Evolutionary conservation across 768 basidiomycete species (phyloP), one percentile per base, ranked within the genome.

Genomic region (Macrolepiota fuliginosa): DNA sequence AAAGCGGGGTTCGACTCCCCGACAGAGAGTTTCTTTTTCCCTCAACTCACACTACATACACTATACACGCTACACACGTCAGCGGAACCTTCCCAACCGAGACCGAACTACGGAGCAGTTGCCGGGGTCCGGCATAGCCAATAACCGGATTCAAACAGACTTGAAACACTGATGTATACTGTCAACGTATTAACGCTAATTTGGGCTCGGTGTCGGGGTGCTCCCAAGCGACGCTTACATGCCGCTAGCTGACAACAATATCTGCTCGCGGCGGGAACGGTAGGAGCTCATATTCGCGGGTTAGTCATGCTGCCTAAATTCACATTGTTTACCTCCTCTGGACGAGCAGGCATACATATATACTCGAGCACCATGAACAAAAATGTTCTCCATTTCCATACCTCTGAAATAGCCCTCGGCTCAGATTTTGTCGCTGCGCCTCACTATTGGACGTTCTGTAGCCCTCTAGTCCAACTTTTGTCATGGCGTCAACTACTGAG

Each of bases 1-100:
- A 62, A 62, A 65, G 64, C 64, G 62, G 64, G 61, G 64, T 62
- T 65, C 64, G 64, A 65, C 57, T 65, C 64, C 64, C 64, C 62
- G 64, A 62, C 64, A 53, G 64, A 65, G 64, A 65, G 64, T 15
- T n/a, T 11, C 4, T 4, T 25, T 29, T 39, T 42, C 6, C 25
- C 32, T 25, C 37, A 1, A 6, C 37, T 22, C 54, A 7, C 17
- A 12, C 9, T 24, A 37, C 36, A 3, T 12, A 42, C n/a, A n/a
- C n/a, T n/a, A n/a, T n/a, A n/a, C 54, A 7, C 17, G 2, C 9
- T 24, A 37, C 36, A 3, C 4, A 42, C 12, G 13, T 42, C 40
- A 42, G 13, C 40, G 40, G 29, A 32, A 32, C 3, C 29, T 32
- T 3, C 29, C 29, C 29, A 7, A 32, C 29, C 29, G 29, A 32